These are phyloP conservation scores for Metschnikowia kofuensis DNA, from an alignment of 805 yeast genomes.

Conservation along the genomic window DNA sequence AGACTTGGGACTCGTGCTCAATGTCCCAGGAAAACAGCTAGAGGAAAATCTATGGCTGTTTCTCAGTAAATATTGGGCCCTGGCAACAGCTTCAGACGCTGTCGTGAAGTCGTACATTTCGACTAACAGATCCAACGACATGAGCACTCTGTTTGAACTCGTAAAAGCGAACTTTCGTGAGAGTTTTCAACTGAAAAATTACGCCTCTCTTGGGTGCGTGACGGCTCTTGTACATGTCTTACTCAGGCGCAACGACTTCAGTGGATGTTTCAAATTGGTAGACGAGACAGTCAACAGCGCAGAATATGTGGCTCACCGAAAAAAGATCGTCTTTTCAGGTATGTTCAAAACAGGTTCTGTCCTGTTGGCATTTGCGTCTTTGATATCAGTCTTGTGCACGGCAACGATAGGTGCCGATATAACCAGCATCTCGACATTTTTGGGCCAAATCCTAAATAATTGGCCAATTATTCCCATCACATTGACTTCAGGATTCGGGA, in stretches of 20 bases:
- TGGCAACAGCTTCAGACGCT: constrained; percentile 5
- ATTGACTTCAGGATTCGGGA: not conserved
- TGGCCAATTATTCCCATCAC: constrained; percentile 3
- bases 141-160: constrained; percentile 10
- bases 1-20: constrained; percentile 9
- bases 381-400: not conserved
- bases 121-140: constrained; percentile 2
- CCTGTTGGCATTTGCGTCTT: not conserved
- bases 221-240: constrained; percentile 11
- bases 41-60: constrained; percentile 18
- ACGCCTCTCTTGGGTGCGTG: constrained; percentile 2
- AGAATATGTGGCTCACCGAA: not conserved
- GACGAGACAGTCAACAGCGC: constrained; percentile 11
- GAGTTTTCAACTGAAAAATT: not conserved
- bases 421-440: not conserved
- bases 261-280: constrained; percentile 15
- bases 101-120: constrained; percentile 13
- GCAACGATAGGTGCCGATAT: not conserved
- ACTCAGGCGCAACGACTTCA: constrained; percentile 13
- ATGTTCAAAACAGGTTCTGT: too few relatives aligned
- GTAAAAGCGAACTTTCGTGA: constrained; percentile 9
- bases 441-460: not conserved
- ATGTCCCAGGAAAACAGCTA: constrained; percentile 12
- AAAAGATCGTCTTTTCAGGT: not conserved
- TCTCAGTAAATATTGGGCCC: constrained; percentile 12